These are phyloP conservation scores for Trametes hirsuta DNA, from an alignment of 1,284 basidiomycete species.

Conservation along the genomic window DNA sequence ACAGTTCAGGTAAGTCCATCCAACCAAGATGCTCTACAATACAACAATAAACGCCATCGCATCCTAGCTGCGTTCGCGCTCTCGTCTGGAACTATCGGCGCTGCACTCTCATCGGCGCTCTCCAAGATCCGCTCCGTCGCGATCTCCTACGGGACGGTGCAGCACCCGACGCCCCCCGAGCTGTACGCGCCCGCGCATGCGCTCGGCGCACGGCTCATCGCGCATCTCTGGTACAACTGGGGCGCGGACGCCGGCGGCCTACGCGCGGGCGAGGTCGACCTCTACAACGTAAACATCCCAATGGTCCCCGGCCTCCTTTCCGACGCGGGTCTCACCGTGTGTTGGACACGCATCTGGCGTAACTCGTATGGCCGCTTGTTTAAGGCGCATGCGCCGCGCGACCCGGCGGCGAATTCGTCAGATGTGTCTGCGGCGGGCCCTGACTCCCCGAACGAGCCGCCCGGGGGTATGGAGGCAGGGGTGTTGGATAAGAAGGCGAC, in stretches of 20 bases:
- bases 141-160: slow-evolving; percentile 83
- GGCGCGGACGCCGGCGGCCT: slow-evolving; percentile 65
- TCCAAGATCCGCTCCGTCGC: slow-evolving; percentile 74
- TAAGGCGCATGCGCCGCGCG: slow-evolving; percentile 45
- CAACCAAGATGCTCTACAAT: neutral
- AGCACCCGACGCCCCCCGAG: slow-evolving; percentile 64
- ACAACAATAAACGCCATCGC: neutral
- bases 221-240: slow-evolving; percentile 81
- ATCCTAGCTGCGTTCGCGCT: slow-evolving; percentile 77
- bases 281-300: slow-evolving; percentile 85
- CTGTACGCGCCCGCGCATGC: slow-evolving; percentile 72
- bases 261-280: slow-evolving; percentile 67
- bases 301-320: slow-evolving; percentile 64
- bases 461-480: slow-evolving; percentile 17
- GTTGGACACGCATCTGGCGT: slow-evolving; percentile 78
- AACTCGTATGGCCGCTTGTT: slow-evolving; percentile 80
- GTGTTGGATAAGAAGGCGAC: slow-evolving; percentile 12
- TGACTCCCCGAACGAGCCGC: slow-evolving; percentile 39
- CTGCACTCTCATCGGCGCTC: slow-evolving; percentile 81
- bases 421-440: slow-evolving; percentile 44
- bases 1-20: slow-evolving; percentile 65
- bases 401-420: slow-evolving; percentile 22
- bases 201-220: slow-evolving; percentile 69
- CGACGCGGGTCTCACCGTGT: slow-evolving; percentile 60
- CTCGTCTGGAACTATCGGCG: slow-evolving; percentile 90